Percentiles rank a stretch among this genome's conserved stretches.
These are phyloP conservation scores for Parmales sp. DNA, from an alignment of 108 stramenopile genomes.

Conservation along the genomic window DNA sequence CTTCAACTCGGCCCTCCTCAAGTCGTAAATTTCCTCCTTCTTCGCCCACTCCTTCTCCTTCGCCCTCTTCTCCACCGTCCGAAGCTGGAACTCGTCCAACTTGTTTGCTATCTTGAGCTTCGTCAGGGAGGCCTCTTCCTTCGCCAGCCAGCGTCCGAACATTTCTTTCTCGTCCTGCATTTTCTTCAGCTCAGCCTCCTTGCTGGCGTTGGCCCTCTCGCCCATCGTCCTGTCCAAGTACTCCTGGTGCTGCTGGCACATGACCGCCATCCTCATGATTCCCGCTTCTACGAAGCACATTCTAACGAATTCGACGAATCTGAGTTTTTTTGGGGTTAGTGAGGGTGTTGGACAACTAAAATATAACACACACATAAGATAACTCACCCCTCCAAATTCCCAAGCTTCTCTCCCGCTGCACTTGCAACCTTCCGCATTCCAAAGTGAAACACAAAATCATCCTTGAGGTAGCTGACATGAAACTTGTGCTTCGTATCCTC, in stretches of 20 bases:
- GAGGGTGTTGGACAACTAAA: background rate
- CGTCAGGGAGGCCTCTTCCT: constrained; percentile 4
- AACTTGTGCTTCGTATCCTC: background rate
- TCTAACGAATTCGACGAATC: background rate
- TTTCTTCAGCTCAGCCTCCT: background rate
- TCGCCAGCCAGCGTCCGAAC: background rate
- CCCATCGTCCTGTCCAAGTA: background rate
- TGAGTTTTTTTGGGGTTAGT: background rate
- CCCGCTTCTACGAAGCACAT: background rate
- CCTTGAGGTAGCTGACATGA: background rate
- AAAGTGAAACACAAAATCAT: constrained; percentile 5
- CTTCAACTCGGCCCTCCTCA: background rate
- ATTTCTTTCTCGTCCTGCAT: background rate
- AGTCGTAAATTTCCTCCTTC: background rate
- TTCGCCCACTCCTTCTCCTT: constrained; percentile 3
- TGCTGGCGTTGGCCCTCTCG: background rate
- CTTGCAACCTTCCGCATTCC: background rate
- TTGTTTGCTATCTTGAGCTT: background rate
- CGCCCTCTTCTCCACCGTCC: constrained; percentile 8
- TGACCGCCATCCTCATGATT: constrained; percentile 1
- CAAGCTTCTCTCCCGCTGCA: background rate
- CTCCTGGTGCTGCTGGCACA: constrained; percentile 9
- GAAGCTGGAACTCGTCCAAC: constrained; percentile 4
- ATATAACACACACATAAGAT: no score
- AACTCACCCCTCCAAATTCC: background rate